Conservation (phyloP, 139 green algal genomes). For the Chlorella sp. region DNA sequence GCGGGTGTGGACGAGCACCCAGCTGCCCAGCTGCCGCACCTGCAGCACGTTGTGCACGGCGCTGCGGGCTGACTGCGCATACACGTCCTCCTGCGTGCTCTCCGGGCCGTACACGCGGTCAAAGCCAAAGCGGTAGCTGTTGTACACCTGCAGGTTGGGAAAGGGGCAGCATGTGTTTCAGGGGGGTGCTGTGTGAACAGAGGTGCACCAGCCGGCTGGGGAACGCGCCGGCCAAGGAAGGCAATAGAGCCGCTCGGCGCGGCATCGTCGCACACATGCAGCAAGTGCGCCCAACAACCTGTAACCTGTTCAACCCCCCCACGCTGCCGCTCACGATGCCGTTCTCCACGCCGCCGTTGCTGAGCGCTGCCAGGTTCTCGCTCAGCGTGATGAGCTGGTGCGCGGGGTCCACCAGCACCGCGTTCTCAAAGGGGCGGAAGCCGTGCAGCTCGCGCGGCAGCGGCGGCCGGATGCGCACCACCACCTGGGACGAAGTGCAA, state of each 20-base stretch:
- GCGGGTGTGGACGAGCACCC: too few species aligned
- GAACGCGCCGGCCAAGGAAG: too few species aligned
- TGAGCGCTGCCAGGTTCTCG: conserved; percentile 75
- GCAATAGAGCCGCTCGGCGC: too few species aligned
- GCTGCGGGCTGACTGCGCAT: conserved; percentile 73
- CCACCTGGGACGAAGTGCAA: conserved; percentile 69
- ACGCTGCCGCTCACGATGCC: conserved; percentile 43
- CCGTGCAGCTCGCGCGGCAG: conserved; percentile 73
- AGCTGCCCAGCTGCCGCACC: neutral
- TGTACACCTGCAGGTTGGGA: conserved; percentile 33
- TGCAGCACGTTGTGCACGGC: conserved; percentile 74
- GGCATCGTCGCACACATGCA: too few species aligned
- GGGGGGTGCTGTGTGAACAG: neutral
- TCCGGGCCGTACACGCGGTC: conserved; percentile 90
- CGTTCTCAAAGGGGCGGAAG: conserved; percentile 68
- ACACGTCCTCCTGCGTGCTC: conserved; percentile 82
- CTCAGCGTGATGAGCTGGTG: conserved; percentile 73
- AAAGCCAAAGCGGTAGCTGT: conserved; percentile 86
- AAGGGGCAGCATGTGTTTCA: neutral
- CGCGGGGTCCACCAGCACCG: conserved; percentile 65
- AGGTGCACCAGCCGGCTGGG: neutral
- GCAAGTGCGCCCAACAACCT: neutral
- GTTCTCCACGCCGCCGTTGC: conserved; percentile 48
- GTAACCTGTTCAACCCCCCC: neutral
- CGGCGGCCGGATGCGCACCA: conserved; percentile 86